Conservation (phyloP, 495 filamentous ascomycete species). For the Hypoxylon lenormandii region DNA sequence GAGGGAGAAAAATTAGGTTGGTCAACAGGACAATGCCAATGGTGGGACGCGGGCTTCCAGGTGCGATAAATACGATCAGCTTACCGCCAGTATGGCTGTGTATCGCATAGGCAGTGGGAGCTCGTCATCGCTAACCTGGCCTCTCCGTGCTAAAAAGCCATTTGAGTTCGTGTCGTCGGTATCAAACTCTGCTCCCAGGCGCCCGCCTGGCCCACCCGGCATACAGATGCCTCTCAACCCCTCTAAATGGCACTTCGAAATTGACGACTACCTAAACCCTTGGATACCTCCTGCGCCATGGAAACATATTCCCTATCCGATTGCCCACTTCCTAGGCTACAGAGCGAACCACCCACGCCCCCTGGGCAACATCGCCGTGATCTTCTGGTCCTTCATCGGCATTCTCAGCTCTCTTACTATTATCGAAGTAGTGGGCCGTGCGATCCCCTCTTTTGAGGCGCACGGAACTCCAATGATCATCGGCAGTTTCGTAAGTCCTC, state of each 20-base stretch:
- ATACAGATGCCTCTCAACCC: slow-evolving; percentile 36
- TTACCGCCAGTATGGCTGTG: slow-evolving; percentile 9
- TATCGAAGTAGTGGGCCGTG: slow-evolving; percentile 59
- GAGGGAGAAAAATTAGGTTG: slow-evolving; percentile 26
- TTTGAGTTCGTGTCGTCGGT: slow-evolving; percentile 4
- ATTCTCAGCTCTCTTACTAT: slow-evolving; percentile 59
- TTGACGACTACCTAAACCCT: slow-evolving; percentile 74
- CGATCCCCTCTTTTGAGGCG: slow-evolving; percentile 52
- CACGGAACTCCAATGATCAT: slow-evolving; percentile 63
- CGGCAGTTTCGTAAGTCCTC: slow-evolving; percentile 62
- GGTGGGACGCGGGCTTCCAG: not conserved
- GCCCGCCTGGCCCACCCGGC: not conserved
- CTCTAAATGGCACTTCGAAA: slow-evolving; percentile 67
- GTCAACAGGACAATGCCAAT: slow-evolving; percentile 7
- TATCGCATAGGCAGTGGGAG: slow-evolving; percentile 8
- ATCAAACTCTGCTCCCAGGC: not conserved
- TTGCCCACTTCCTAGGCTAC: slow-evolving; percentile 67
- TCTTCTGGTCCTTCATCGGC: slow-evolving; percentile 66
- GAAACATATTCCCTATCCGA: slow-evolving; percentile 57
- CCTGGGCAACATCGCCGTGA: slow-evolving; percentile 64
- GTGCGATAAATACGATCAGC: slow-evolving; percentile 23
- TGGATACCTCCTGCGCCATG: slow-evolving; percentile 67
- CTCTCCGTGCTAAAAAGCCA: not conserved
- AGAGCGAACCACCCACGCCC: slow-evolving; percentile 50
- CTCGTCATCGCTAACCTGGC: not conserved